Percentiles rank a stretch among this genome's conserved stretches.
Evolutionary conservation across 371 early-diverging fungal species (phyloP).

Genomic region (Paraphysoderma sedebokerense): DNA sequence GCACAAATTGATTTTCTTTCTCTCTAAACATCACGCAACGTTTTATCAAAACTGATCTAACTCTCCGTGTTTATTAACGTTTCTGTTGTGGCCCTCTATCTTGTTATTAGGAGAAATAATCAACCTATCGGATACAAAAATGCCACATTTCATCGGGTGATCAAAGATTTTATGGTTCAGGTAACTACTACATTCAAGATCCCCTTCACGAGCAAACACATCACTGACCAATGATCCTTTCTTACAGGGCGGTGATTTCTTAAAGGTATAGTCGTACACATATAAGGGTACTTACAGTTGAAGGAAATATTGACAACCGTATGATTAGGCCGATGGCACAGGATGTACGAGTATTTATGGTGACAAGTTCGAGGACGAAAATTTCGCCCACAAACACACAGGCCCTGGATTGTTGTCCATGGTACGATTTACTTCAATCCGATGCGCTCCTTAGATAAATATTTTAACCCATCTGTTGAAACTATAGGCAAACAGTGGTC

Average conservation of each 20-base stretch:
- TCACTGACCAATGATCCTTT: no score
- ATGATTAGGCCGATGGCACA: slow-evolving; percentile 81
- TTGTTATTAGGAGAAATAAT: slow-evolving; percentile 38
- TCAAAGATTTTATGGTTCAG: slow-evolving; percentile 94
- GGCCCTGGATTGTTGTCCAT: slow-evolving; percentile 88
- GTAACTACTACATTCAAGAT: no score
- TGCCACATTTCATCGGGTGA: slow-evolving; percentile 85
- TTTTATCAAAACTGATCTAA: no score
- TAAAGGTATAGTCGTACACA: slow-evolving; percentile 27
- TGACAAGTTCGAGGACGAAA: slow-evolving; percentile 90
- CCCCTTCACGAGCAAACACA: no score
- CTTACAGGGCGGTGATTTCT: slow-evolving; percentile 91
- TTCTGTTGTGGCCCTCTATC: background rate
- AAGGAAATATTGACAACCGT: slow-evolving; percentile 23
- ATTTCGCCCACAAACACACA: slow-evolving; percentile 82
- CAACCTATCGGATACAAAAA: slow-evolving; percentile 76
- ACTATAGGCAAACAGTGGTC: slow-evolving; percentile 71
- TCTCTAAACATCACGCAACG: no score
- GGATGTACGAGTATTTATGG: slow-evolving; percentile 88
- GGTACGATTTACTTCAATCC: slow-evolving; percentile 52
- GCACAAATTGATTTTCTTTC: no score
- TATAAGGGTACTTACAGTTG: slow-evolving; percentile 1
- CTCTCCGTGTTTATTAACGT: no score
- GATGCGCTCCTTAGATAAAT: slow-evolving; percentile 13
- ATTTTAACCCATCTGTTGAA: background rate